A percentile compares a stretch with the other conserved stretches of the same genome.
Conservation (phyloP, 2,329 filamentous ascomycete genomes). For the Chaetomiaceae sp. region DNA sequence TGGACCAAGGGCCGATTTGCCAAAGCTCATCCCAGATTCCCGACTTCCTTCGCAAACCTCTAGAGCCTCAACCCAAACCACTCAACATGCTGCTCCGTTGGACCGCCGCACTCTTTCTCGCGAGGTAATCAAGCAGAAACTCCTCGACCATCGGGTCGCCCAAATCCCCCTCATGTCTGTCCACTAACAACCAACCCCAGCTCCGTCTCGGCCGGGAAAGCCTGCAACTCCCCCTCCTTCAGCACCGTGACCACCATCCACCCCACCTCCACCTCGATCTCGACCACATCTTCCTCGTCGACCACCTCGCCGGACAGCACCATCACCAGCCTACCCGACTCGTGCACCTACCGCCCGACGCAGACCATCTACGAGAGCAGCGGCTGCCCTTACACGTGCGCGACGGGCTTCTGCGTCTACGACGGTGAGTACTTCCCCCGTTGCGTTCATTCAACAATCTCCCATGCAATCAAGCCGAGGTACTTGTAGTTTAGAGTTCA, state of each 20-base stretch:
- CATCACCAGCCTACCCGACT: constrained; percentile 13
- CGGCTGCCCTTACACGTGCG: constrained; percentile 21
- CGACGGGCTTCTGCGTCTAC: constrained; percentile 19
- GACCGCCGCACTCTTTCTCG: background rate
- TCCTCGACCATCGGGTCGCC: no score
- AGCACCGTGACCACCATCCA: background rate
- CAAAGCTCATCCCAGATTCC: no score
- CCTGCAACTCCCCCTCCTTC: background rate
- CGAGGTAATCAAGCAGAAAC: background rate
- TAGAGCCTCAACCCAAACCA: background rate
- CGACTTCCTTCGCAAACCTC: no score
- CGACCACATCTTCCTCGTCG: background rate
- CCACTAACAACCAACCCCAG: background rate
- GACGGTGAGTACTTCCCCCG: constrained; percentile 19
- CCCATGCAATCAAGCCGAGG: no score
- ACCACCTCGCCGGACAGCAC: constrained; percentile 1
- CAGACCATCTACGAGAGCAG: constrained; percentile 22
- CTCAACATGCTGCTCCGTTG: background rate
- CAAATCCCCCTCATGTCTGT: background rate
- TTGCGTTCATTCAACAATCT: no score
- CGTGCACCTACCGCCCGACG: constrained; percentile 22
- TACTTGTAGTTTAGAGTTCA: no score
- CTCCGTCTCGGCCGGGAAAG: background rate
- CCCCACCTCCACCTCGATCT: background rate
- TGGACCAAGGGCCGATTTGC: no score